Evolutionary conservation across 2,329 filamentous ascomycete genomes (phyloP).

Genomic region (Coniochaeta prunicola): DNA sequence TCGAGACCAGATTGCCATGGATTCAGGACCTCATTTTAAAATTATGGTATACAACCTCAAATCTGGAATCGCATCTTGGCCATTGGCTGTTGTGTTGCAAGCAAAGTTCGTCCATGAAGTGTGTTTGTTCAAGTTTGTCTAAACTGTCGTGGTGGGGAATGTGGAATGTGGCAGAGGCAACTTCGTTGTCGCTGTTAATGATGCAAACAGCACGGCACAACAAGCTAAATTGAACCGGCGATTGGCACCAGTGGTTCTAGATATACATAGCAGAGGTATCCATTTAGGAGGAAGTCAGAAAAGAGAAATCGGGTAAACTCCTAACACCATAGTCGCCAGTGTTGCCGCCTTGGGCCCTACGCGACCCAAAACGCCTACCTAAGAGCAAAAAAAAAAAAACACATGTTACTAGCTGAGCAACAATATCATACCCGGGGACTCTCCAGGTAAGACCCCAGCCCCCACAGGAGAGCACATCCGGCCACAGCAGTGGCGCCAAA

Average conservation of each 20-base stretch:
- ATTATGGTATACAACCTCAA: not conserved
- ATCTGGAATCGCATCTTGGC: not conserved
- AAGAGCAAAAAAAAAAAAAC: not conserved
- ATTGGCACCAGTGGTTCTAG: not conserved
- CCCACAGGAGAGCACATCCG: conserved; percentile 56
- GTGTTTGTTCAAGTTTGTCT: not conserved
- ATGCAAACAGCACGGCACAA: not conserved
- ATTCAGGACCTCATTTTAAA: not conserved
- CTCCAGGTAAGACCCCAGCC: conserved; percentile 45
- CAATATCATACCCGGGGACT: conserved; percentile 2
- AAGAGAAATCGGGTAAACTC: not conserved
- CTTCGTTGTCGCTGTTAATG: not conserved
- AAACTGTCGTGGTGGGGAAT: not conserved
- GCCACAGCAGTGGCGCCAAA: conserved; percentile 54
- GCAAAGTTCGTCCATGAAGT: not conserved
- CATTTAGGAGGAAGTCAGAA: not conserved
- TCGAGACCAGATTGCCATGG: not conserved
- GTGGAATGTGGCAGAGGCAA: not conserved
- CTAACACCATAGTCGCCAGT: not conserved
- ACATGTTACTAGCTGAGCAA: no score
- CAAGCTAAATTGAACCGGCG: not conserved
- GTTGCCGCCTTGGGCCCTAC: no score
- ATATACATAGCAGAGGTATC: not conserved
- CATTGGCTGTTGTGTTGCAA: not conserved
- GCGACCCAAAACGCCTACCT: not conserved